phyloP scores from a whole-genome alignment of 2,329 filamentous ascomycete genomes.

The Xylariaceae sp. region DNA sequence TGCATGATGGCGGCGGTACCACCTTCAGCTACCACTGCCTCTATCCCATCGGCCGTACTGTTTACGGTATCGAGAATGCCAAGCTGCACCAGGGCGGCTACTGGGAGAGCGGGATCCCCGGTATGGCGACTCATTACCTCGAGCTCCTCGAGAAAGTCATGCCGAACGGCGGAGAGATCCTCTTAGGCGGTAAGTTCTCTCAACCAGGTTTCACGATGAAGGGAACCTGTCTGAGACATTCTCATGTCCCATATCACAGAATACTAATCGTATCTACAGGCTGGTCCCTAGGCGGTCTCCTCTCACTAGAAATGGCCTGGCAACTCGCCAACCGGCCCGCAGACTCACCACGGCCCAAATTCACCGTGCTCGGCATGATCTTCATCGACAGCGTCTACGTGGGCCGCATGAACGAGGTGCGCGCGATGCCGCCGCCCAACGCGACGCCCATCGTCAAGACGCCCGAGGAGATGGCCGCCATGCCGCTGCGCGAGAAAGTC shows the following conservation, averaged over 20 bases:
- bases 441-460: constrained; percentile 24
- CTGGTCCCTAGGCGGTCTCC: constrained; percentile 51
- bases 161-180: constrained; percentile 35
- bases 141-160: constrained; percentile 39
- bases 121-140: constrained; percentile 51
- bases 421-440: constrained; percentile 21
- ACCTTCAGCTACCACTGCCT: constrained; percentile 54
- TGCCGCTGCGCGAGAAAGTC: constrained; percentile 31
- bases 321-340: constrained; percentile 36
- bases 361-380: constrained; percentile 45
- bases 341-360: constrained; percentile 16
- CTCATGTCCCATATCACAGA: not conserved
- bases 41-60: constrained; percentile 41
- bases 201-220: not conserved
- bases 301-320: constrained; percentile 47
- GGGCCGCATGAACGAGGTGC: constrained; percentile 19
- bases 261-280: constrained; percentile 25
- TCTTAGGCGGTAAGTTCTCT: constrained; percentile 40
- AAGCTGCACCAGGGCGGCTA: constrained; percentile 42
- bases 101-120: constrained; percentile 48
- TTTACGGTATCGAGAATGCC: constrained; percentile 53
- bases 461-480: constrained; percentile 26
- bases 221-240: not conserved
- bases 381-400: constrained; percentile 49
- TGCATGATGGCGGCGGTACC: constrained; percentile 59